Conservation (phyloP, 768 basidiomycete genomes). For the Auricularia auricula-judae region DNA sequence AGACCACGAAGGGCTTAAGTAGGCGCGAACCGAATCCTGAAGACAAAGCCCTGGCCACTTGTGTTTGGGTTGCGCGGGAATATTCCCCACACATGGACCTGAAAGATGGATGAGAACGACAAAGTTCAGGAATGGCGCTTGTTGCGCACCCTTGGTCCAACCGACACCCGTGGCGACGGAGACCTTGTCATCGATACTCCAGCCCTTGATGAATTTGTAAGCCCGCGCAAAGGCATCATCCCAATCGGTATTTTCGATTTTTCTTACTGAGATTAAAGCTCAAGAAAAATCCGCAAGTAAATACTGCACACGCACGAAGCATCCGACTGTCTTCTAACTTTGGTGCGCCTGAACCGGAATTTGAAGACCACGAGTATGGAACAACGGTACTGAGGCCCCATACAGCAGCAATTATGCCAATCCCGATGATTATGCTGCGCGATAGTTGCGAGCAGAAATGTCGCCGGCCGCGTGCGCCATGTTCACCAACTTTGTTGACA, state of each 20-base stretch:
- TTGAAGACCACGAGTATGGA: not conserved
- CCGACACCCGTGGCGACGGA: constrained; percentile 56
- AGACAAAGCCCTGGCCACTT: constrained; percentile 61
- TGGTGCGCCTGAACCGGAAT: not conserved
- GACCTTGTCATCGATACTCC: constrained; percentile 40
- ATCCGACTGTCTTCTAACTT: not conserved
- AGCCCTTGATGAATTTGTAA: not conserved
- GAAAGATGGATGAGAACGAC: not conserved
- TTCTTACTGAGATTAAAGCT: not conserved
- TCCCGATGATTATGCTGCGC: not conserved
- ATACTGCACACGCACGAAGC: not conserved
- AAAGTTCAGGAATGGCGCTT: not conserved
- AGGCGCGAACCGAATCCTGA: constrained; percentile 30
- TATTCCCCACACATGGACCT: constrained; percentile 61
- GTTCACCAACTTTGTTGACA: not conserved
- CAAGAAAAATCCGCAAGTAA: not conserved
- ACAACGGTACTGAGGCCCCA: not conserved
- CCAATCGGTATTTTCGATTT: not conserved
- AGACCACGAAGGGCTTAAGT: constrained; percentile 11
- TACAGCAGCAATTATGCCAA: not conserved
- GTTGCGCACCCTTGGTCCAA: constrained; percentile 32
- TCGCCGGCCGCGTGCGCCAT: not conserved
- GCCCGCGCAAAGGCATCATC: not conserved
- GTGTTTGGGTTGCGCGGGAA: constrained; percentile 35
- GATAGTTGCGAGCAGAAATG: not conserved